Base-by-base conservation (phyloP, 2,329 filamentous ascomycete genomes). In the Graphilbum sp. region DNA sequence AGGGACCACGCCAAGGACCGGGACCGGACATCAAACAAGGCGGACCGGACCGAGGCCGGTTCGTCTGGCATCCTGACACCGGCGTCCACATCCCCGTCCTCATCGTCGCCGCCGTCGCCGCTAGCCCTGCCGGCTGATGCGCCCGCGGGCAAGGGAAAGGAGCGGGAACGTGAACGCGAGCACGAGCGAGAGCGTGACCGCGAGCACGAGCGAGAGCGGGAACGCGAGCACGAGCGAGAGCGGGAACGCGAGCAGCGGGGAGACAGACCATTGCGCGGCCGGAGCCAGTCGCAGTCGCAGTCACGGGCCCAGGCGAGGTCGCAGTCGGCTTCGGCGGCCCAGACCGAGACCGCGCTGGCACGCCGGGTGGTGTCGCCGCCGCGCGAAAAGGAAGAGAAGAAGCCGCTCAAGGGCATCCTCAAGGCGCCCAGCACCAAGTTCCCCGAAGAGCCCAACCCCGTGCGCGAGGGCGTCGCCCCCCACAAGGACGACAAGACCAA, bases 391-490 rank as follows among this genome's bases (percentile, higher is more conserved):
- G 41, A 45, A 12, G 44, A 47, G 5, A 45, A 44, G 38, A 41
- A 80, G 82, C 46, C 70, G 74, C 71, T 84, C 42, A 90, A 81
- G 56, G 79, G 86, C 15, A 96, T 96, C 40, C 65, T 96, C 32
- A 90, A 92, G 56, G 70, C 73, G 39, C 87, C 88, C 1, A 85
- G 75, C 15, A 67, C 69, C 20, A 80, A 79, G 50, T 96, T 95
- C 50, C 88, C 88, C 0, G 87, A 95, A 51, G 80, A 94, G 44
- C 72, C 75, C 1, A 79, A 86, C 46, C 79, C 84, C 0, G 68
- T 92, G 27, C 73, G 87, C 17, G 88, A 95, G 55, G 88, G 87
- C 15, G 88, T 94, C 7, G 86, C 87, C 2, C 87, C 87, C n/a
- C 72, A 93, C 52, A 94, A 93, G 59, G 85, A 93, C 52, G 77